Percentiles rank a stretch among this genome's conserved stretches.
These are phyloP conservation scores for Delphinella strobiligena DNA, from an alignment of 2,329 filamentous ascomycete genomes.

Conservation along the genomic window DNA sequence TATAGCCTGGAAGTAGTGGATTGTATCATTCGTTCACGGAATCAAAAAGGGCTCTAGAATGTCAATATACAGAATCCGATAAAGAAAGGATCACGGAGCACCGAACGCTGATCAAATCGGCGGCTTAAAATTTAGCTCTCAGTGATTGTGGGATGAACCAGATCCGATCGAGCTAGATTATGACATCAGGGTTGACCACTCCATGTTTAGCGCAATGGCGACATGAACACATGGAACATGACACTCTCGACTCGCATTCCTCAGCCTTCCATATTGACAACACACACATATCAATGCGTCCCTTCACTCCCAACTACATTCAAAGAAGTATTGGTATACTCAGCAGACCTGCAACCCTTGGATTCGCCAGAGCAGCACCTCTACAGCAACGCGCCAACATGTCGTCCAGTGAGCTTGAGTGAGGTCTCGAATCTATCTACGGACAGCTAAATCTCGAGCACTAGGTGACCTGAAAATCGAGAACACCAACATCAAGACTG, in stretches of 20 bases:
- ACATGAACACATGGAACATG: too few species aligned
- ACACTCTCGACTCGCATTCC: too few species aligned
- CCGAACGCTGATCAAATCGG: background rate
- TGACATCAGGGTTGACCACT: background rate
- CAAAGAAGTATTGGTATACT: constrained; percentile 2
- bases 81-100: too few species aligned
- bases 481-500: constrained; percentile 42
- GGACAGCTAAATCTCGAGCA: background rate
- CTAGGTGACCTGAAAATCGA: constrained; percentile 34
- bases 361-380: constrained; percentile 4
- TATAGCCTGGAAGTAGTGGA: too few species aligned
- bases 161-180: background rate
- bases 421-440: too few species aligned
- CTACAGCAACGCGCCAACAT: constrained; percentile 15
- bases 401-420: constrained; percentile 17
- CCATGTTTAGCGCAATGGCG: too few species aligned
- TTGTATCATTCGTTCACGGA: too few species aligned
- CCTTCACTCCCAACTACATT: constrained; percentile 8
- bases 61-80: too few species aligned
- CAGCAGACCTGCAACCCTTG: constrained; percentile 3
- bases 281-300: constrained; percentile 3
- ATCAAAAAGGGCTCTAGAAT: too few species aligned
- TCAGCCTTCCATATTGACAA: too few species aligned
- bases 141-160: background rate
- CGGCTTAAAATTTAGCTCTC: background rate